These are phyloP conservation scores for Artemisia tridentata DNA, from an alignment of 129 eudicot genomes.

Conservation along the genomic window DNA sequence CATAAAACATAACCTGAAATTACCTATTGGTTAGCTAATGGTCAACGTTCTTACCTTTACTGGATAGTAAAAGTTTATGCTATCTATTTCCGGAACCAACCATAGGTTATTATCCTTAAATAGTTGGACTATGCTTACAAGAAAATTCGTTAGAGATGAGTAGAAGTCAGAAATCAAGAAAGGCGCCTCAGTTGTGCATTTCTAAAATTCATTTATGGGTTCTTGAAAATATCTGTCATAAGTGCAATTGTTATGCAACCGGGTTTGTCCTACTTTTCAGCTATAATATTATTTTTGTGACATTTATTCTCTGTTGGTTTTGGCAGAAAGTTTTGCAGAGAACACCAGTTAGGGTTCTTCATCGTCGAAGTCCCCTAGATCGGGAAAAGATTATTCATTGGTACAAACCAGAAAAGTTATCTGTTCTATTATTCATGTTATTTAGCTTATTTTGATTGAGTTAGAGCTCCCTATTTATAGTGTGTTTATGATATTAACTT, in stretches of 20 bases:
- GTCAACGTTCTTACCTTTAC: background rate
- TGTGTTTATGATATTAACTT: conserved; percentile 13
- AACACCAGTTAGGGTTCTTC: conserved; percentile 93
- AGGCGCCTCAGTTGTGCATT: background rate
- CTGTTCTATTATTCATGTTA: background rate
- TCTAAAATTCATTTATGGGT: background rate
- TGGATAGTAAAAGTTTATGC: background rate
- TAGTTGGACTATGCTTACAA: too few relatives aligned
- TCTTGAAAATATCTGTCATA: background rate
- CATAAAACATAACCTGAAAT: background rate
- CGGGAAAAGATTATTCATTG: conserved; percentile 93
- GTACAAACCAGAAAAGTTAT: conserved; percentile 39
- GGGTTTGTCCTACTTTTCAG: background rate
- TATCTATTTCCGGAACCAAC: background rate
- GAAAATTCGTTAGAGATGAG: too few relatives aligned
- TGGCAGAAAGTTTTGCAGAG: conserved; percentile 76
- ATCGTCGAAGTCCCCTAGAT: conserved; percentile 92
- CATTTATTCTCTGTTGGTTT: conserved; percentile 12
- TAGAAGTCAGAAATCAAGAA: background rate
- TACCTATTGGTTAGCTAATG: background rate
- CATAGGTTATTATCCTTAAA: too few relatives aligned
- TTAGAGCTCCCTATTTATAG: background rate
- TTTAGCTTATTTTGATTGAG: background rate
- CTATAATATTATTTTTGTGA: conserved; percentile 5
- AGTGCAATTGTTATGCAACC: conserved; percentile 1